A percentile compares a stretch with the other conserved stretches of the same genome.
These are phyloP conservation scores for Aegle marmelos DNA, from an alignment of 345 rosid species.

Conservation along the genomic window DNA sequence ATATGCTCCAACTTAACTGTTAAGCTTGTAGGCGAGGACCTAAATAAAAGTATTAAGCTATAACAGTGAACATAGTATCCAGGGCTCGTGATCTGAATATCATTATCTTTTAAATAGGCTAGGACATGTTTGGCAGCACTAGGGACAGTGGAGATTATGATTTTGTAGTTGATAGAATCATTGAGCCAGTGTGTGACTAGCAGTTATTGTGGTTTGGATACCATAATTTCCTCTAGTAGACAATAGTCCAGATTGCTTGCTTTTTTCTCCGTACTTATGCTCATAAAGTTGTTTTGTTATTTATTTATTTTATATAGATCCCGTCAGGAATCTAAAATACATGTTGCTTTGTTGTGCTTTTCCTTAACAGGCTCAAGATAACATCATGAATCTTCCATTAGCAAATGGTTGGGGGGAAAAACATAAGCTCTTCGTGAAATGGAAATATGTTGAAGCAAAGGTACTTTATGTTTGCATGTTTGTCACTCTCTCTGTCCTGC, in stretches of 20 bases:
- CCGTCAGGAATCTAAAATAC: slow-evolving; percentile 15
- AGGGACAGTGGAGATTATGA: background rate
- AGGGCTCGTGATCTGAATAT: background rate
- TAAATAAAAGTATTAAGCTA: background rate
- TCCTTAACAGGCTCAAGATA: slow-evolving; percentile 88
- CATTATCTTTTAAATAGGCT: background rate
- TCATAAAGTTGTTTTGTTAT: background rate
- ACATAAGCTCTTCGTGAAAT: slow-evolving; percentile 79
- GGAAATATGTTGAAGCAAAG: slow-evolving; percentile 93
- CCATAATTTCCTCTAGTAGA: background rate
- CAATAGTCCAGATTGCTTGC: background rate
- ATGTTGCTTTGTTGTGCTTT: slow-evolving; percentile 13
- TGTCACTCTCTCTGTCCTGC: background rate
- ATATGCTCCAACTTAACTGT: background rate
- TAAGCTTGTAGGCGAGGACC: background rate
- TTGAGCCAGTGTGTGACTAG: background rate
- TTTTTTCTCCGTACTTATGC: background rate
- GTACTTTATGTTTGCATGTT: slow-evolving; percentile 32
- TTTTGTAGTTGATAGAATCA: background rate
- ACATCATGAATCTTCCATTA: slow-evolving; percentile 80
- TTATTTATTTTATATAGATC: background rate
- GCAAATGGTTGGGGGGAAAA: slow-evolving; percentile 98
- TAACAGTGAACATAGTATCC: background rate
- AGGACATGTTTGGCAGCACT: background rate
- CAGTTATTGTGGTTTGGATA: background rate